Evolutionary conservation across 2,329 filamentous ascomycete genomes (phyloP), one percentile per base, ranked within the genome.

Genomic region (Neurospora sp.): DNA sequence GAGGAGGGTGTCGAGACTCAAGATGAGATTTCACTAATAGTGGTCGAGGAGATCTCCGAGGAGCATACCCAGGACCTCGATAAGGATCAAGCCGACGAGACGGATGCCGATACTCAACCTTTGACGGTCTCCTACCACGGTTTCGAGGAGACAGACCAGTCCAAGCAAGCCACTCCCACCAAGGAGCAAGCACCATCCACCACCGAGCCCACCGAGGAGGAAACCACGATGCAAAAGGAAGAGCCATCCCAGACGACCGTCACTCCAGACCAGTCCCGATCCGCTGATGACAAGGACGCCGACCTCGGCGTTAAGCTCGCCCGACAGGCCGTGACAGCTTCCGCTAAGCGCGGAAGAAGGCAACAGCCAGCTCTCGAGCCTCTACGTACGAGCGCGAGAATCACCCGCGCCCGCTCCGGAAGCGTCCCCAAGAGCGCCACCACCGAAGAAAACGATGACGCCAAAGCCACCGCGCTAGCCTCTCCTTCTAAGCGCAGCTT

Each of bases 401-500:
- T 75, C n/a, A 76, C 76, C 10, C 74, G 77, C 10, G 74, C 73
- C 0, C 74, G 76, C 12, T 78, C 77, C 3, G 71, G 71, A 67
- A 79, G 77, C 36, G 19, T 78, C 37, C 72, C 75, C 38, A 73
- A 71, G 65, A 74, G 74, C 67, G 66, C 71, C 36, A 75, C 72
- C 12, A 72, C 74, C 12, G 73, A 72, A 4, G 67, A 71, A 6
- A 72, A 76, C 38, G 74, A 75, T 37, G 77, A 79, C 66, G 70
- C 69, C 41, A 71, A 33, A 33, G 71, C 52, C 73, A 76, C 75
- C 4, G 76, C 77, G 11, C 70, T 79, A 3, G 74, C 74, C 36
- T 79, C 78, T 5, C 77, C 78, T 0, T 77, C 77, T 8, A 71
- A 73, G 74, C 65, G 73, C 74, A 62, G 74, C 75, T 68, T 66